Conservation (phyloP, 257 asterid species). For the Solanum arcanum region DNA sequence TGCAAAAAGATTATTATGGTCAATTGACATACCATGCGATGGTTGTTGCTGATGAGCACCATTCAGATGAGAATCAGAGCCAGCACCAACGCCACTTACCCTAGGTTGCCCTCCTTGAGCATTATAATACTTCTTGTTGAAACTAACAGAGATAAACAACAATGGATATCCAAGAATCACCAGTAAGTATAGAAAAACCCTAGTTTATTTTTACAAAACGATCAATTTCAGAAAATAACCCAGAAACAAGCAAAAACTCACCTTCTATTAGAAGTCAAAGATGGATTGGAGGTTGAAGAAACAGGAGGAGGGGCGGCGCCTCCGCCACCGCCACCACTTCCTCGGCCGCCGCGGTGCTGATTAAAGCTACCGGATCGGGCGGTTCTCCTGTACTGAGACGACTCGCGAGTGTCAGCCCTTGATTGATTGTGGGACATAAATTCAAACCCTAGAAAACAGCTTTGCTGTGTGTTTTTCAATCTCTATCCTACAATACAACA, state of each 20-base stretch:
- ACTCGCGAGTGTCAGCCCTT: conserved; percentile 29
- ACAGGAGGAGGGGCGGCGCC: conserved; percentile 16
- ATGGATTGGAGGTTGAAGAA: neutral
- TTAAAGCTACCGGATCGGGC: conserved; percentile 15
- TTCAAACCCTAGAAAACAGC: conserved; percentile 20
- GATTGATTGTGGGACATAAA: conserved; percentile 37
- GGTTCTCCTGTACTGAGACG: conserved; percentile 21
- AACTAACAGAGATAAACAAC: conserved; percentile 15
- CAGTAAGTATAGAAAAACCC: conserved; percentile 5
- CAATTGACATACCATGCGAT: conserved; percentile 18
- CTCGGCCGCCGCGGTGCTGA: conserved; percentile 21
- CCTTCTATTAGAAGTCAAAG: conserved; percentile 18
- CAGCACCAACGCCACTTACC: conserved; percentile 18
- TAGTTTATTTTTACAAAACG: neutral
- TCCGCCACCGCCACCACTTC: conserved; percentile 19
- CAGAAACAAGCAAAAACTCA: neutral
- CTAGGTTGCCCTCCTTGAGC: conserved; percentile 46
- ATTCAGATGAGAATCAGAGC: conserved; percentile 37
- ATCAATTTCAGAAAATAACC: neutral
- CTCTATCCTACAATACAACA: neutral
- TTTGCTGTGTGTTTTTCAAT: neutral
- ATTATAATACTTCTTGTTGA: conserved; percentile 38
- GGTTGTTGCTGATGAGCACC: conserved; percentile 42
- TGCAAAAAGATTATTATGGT: neutral
- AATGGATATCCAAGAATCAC: neutral